A percentile compares a stretch with the other conserved stretches of the same genome.
phyloP scores from a whole-genome alignment of 2,329 filamentous ascomycete genomes.

The Coniochaeta sp. region DNA sequence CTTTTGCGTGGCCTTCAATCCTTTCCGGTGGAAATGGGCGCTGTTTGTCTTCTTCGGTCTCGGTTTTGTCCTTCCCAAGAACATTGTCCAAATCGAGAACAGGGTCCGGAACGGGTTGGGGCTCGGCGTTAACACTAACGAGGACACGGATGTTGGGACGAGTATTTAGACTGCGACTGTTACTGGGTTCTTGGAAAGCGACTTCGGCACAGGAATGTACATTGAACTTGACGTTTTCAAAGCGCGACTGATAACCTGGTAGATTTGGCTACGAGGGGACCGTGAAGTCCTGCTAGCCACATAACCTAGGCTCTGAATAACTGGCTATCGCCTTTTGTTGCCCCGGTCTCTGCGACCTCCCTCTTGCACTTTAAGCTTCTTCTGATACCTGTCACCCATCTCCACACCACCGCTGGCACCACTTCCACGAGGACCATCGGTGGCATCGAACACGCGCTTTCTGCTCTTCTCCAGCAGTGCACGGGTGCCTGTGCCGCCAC shows the following conservation, averaged over 20 bases:
- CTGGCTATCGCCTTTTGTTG: constrained; percentile 25
- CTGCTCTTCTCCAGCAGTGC: constrained; percentile 74
- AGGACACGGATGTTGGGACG: constrained; percentile 20
- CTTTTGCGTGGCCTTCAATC: constrained; percentile 72
- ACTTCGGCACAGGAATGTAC: too few relatives aligned
- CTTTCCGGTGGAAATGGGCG: constrained; percentile 87
- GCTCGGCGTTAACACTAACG: constrained; percentile 15
- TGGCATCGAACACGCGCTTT: constrained; percentile 64
- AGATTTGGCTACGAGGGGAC: neutral
- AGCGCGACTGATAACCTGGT: neutral
- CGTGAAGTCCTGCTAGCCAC: neutral
- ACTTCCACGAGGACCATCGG: constrained; percentile 62
- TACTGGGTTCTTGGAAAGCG: neutral
- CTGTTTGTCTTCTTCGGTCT: constrained; percentile 74
- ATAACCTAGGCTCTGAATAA: neutral
- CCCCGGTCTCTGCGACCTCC: constrained; percentile 35
- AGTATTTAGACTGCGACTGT: constrained; percentile 18
- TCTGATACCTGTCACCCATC: constrained; percentile 69
- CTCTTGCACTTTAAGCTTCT: constrained; percentile 53
- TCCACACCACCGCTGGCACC: constrained; percentile 39
- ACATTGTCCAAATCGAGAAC: constrained; percentile 60
- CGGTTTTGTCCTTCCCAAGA: constrained; percentile 56
- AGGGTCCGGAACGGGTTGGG: constrained; percentile 46
- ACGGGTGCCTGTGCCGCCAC: constrained; percentile 45
- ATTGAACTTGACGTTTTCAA: neutral